A percentile compares a stretch with the other conserved stretches of the same genome.
These are phyloP conservation scores for Schwanniomyces etchellsii DNA, from an alignment of 1,139 yeast species.

Conservation along the genomic window DNA sequence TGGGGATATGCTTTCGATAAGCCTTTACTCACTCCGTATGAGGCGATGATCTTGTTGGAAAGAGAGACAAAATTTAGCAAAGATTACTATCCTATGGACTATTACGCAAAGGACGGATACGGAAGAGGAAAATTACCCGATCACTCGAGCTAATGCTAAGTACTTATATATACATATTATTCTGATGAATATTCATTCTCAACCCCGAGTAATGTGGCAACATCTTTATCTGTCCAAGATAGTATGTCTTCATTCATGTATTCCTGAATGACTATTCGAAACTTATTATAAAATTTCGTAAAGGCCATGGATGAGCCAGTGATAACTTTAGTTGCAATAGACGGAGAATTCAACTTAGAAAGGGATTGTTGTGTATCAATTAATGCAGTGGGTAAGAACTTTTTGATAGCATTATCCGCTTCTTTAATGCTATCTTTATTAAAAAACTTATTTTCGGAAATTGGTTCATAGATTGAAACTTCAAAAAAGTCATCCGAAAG, in stretches of 20 bases:
- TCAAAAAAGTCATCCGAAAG: conserved; percentile 51
- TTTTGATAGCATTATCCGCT: conserved; percentile 40
- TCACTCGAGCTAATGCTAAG: conserved; percentile 10
- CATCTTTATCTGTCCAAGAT: conserved; percentile 52
- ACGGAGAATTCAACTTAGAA: conserved; percentile 58
- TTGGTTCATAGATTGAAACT: conserved; percentile 54
- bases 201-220: conserved; percentile 62
- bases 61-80: conserved; percentile 65
- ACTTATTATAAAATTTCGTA: conserved; percentile 47
- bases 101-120: conserved; percentile 84
- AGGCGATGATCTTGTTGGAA: conserved; percentile 84
- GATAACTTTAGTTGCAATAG: conserved; percentile 50
- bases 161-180: conserved; percentile 5
- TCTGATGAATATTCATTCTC: conserved; percentile 23
- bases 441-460: conserved; percentile 59
- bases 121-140: conserved; percentile 79
- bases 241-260: conserved; percentile 35
- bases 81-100: conserved; percentile 89
- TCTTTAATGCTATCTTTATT: conserved; percentile 31
- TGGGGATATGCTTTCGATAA: conserved; percentile 98
- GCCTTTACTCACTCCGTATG: conserved; percentile 93
- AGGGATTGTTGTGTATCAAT: conserved; percentile 56
- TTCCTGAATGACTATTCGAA: conserved; percentile 32
- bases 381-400: conserved; percentile 54
- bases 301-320: conserved; percentile 44